Conservation (phyloP, 2,329 filamentous ascomycete genomes). For the Colletotrichum tabaci region DNA sequence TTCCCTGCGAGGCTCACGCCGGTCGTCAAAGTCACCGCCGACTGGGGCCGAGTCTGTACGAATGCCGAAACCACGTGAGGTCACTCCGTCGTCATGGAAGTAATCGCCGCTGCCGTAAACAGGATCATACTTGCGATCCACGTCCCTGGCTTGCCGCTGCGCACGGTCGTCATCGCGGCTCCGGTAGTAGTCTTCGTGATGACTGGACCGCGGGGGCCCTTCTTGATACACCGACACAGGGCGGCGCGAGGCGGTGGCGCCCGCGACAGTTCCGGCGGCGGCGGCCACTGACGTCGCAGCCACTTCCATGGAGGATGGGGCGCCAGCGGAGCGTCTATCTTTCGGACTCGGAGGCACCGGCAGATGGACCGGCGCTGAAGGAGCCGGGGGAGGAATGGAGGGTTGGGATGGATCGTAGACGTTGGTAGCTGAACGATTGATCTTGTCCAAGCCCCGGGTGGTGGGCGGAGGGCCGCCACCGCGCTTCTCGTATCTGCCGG, state of each 20-base stretch:
- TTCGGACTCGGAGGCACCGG: slow-evolving; percentile 55
- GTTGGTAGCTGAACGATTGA: slow-evolving; percentile 62
- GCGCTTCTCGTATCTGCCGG: slow-evolving; percentile 55
- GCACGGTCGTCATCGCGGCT: slow-evolving; percentile 63
- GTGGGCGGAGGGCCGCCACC: slow-evolving; percentile 76
- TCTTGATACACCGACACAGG: slow-evolving; percentile 71
- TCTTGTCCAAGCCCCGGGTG: slow-evolving; percentile 79
- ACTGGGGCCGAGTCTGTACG: slow-evolving; percentile 57
- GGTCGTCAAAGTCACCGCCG: slow-evolving; percentile 57
- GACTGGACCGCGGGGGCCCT: slow-evolving; percentile 56
- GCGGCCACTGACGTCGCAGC: slow-evolving; percentile 32
- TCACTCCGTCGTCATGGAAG: slow-evolving; percentile 64
- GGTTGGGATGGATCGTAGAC: slow-evolving; percentile 65
- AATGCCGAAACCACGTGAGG: slow-evolving; percentile 67
- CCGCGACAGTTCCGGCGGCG: slow-evolving; percentile 43
- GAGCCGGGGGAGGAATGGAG: slow-evolving; percentile 60
- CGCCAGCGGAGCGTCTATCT: slow-evolving; percentile 45
- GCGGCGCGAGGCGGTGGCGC: slow-evolving; percentile 51
- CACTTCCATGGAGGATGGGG: slow-evolving; percentile 31
- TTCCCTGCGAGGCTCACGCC: slow-evolving; percentile 54
- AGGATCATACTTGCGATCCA: slow-evolving; percentile 53
- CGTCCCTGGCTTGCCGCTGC: slow-evolving; percentile 60
- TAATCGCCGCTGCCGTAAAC: slow-evolving; percentile 50
- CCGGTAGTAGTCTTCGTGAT: slow-evolving; percentile 65
- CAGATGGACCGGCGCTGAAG: slow-evolving; percentile 48